phyloP scores from a whole-genome alignment of 2,329 filamentous ascomycete genomes.

The Aspergillus japonicus region DNA sequence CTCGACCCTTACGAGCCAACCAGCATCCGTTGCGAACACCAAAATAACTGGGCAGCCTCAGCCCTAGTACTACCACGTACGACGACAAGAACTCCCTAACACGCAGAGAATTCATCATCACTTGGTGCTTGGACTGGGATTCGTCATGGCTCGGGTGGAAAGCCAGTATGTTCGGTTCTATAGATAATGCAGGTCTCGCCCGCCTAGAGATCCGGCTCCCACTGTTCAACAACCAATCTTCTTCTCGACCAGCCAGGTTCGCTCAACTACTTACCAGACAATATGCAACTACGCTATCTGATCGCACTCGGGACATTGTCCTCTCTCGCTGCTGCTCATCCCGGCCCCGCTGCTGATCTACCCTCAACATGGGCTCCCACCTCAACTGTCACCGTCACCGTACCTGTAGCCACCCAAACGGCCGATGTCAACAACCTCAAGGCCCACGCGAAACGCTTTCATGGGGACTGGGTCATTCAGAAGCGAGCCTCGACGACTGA shows the following conservation, averaged over 20 bases:
- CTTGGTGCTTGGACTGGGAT: not conserved
- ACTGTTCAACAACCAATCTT: not conserved
- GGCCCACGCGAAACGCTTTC: not conserved
- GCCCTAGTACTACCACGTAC: constrained; percentile 7
- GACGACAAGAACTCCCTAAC: not conserved
- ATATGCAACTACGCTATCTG: not conserved
- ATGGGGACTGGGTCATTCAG: not conserved
- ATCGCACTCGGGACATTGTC: not conserved
- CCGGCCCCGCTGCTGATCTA: not conserved
- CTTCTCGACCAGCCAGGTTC: not conserved
- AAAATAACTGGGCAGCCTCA: constrained; percentile 8
- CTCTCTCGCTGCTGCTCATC: not conserved
- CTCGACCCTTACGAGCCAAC: not conserved
- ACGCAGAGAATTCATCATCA: constrained; percentile 1
- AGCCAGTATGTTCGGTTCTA: not conserved
- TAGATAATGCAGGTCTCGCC: not conserved
- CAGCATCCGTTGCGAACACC: not conserved
- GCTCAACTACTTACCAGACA: not conserved
- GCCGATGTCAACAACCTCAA: not conserved
- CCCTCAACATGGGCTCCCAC: not conserved
- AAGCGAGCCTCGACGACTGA: constrained; percentile 6
- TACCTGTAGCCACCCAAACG: not conserved
- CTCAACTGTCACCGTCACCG: not conserved
- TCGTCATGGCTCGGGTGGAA: not conserved
- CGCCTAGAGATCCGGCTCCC: not conserved